Evolutionary conservation across 2,329 filamentous ascomycete genomes (phyloP), one percentile per base, ranked within the genome.

Genomic region (Calonectria montana): DNA sequence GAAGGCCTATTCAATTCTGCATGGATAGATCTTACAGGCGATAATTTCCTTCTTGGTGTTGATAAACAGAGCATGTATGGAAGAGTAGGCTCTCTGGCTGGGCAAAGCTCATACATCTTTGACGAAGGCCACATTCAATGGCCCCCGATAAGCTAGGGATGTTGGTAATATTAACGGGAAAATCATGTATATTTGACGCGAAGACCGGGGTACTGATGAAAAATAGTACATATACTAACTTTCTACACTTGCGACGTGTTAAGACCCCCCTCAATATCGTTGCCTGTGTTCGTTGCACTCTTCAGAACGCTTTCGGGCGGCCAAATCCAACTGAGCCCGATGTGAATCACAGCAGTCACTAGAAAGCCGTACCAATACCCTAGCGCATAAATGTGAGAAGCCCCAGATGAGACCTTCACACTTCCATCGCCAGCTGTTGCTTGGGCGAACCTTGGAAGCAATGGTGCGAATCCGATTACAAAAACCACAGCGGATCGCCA

Each of bases 391-490:
- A 55, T 35, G 9, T 55, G 50, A 15, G 50, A 55, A 29, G 50
- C 50, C 0, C 50, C 50, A 0, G 29, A 29, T 9, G 50, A 55
- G 23, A 55, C 50, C 4, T 55, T 6, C 0, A 55, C 29, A 1
- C 2, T 23, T 10, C 50, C 29, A 37, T 21, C n/a, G 7, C 25
- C 25, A 10, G 29, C 29, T 55, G 35, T 31, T 7, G 50, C 29
- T 21, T 55, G 50, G 29, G 62, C 62, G 27, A 67, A 59, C 9
- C 64, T 50, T 23, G 64, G 50, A n/a, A 67, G 50, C 4, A 57
- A n/a, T 2, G 64, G 64, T 3, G 50, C 27, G 7, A 67, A 59
- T 6, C 50, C 50, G 13, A 35, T 37, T 5, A 67, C n/a, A 23
- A 59, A 67, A 4, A 50, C 48, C 4, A 31, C 64, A 16, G 29